phyloP scores from a whole-genome alignment of 2,329 filamentous ascomycete species.

The Drechslera avenae region DNA sequence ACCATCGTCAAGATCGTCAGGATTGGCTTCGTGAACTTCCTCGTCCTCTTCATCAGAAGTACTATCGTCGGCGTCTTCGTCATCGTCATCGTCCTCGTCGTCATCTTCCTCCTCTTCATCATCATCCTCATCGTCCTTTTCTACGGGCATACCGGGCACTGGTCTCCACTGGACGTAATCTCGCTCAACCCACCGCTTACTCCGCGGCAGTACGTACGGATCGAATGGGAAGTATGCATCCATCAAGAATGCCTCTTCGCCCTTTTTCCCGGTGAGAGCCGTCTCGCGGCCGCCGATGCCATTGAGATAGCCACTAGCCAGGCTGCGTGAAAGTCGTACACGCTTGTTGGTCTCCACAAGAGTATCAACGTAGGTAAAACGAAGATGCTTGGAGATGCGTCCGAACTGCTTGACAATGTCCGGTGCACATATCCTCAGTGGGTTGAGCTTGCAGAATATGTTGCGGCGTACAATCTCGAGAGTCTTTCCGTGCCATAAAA shows the following conservation, averaged over 20 bases:
- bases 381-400: constrained; percentile 80
- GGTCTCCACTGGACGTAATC: constrained; percentile 48
- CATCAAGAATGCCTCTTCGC: constrained; percentile 81
- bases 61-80: constrained; percentile 11
- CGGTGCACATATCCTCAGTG: constrained; percentile 90
- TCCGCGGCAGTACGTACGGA: constrained; percentile 87
- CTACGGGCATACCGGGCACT: constrained; percentile 49
- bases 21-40: no score
- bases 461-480: constrained; percentile 76
- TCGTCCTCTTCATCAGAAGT: constrained; percentile 13
- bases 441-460: constrained; percentile 88
- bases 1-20: constrained; percentile 7
- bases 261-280: constrained; percentile 59
- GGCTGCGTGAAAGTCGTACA: constrained; percentile 75
- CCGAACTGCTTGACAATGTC: constrained; percentile 92
- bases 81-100: not conserved
- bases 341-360: constrained; percentile 92
- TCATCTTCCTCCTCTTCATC: constrained; percentile 23
- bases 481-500: constrained; percentile 76
- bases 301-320: constrained; percentile 58
- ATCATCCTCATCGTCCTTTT: constrained; percentile 53
- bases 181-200: constrained; percentile 83
- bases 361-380: constrained; percentile 87
- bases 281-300: constrained; percentile 60
- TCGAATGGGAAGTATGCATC: constrained; percentile 98